A percentile compares a stretch with the other conserved stretches of the same genome.
phyloP scores from a whole-genome alignment of 495 filamentous ascomycete species.

The Aspergillus carlsbadensis region DNA sequence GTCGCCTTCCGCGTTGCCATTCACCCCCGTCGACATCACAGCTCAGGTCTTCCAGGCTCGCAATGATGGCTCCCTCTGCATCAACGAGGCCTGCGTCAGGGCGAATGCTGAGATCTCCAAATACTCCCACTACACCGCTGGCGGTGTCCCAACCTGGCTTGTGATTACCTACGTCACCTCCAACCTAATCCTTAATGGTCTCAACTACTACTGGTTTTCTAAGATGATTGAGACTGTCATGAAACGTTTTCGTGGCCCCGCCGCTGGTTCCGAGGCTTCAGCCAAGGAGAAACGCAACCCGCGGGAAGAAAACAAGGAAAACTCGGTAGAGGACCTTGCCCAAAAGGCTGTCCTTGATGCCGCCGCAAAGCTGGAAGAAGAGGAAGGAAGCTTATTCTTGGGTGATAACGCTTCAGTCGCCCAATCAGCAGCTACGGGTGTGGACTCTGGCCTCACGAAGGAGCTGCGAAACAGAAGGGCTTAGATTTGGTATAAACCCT shows the following conservation, averaged over 20 bases:
- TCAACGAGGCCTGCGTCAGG: constrained; percentile 33
- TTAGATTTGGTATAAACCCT: not conserved
- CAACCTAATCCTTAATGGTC: constrained; percentile 76
- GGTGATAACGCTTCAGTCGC: constrained; percentile 23
- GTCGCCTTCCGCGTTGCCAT: constrained; percentile 20
- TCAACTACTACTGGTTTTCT: constrained; percentile 96
- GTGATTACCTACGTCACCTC: constrained; percentile 69
- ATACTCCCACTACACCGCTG: constrained; percentile 46
- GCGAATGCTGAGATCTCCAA: constrained; percentile 50
- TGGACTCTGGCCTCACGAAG: constrained; percentile 25
- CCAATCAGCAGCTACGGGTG: constrained; percentile 27
- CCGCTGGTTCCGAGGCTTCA: constrained; percentile 6
- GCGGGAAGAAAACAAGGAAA: constrained; percentile 11
- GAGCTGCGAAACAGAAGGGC: constrained; percentile 31
- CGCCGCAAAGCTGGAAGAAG: constrained; percentile 34
- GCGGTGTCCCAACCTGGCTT: constrained; percentile 74
- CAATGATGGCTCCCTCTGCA: constrained; percentile 31
- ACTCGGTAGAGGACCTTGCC: constrained; percentile 28
- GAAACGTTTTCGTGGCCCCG: constrained; percentile 71
- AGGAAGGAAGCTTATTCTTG: constrained; percentile 31
- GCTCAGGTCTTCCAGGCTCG: constrained; percentile 38
- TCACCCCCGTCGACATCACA: constrained; percentile 31
- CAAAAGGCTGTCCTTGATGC: constrained; percentile 39
- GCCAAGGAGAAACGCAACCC: not conserved
- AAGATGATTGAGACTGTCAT: constrained; percentile 93